Evolutionary conservation across 139 green algal genomes (phyloP).

Genomic region (Yamagishiella unicocca): DNA sequence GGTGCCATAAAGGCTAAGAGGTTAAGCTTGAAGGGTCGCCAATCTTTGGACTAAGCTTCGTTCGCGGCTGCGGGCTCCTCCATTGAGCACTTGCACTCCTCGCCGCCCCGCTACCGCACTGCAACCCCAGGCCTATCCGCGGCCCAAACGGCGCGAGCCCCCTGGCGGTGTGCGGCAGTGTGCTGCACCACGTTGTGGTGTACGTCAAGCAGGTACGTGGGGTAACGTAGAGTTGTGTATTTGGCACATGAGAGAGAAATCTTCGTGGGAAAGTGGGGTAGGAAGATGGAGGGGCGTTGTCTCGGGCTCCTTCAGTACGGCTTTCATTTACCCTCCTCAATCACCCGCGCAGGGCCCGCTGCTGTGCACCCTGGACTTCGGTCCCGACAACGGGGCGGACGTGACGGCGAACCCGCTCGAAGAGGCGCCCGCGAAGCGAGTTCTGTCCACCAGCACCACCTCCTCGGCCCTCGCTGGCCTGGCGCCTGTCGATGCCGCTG

Average conservation of each 20-base stretch:
- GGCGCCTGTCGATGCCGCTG: background rate
- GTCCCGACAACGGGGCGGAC: slow-evolving; percentile 56
- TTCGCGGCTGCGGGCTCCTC: no score
- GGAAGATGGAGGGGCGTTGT: no score
- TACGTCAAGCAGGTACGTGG: slow-evolving; percentile 50
- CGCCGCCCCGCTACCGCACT: background rate
- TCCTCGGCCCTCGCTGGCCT: background rate
- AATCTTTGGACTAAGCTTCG: no score
- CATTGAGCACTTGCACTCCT: no score
- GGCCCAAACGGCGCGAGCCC: slow-evolving; percentile 17
- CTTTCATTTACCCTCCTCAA: background rate
- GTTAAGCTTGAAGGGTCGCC: no score
- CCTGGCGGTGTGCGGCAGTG: slow-evolving; percentile 53
- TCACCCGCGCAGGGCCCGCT: background rate
- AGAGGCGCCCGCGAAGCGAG: background rate
- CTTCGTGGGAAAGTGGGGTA: no score
- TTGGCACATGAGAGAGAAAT: no score
- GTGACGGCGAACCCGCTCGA: slow-evolving; percentile 58
- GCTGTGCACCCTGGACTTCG: slow-evolving; percentile 58
- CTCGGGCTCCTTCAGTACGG: no score
- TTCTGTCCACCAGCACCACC: background rate
- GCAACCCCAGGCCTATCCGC: background rate
- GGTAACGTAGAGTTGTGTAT: no score
- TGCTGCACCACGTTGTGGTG: slow-evolving; percentile 63
- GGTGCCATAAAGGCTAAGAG: no score